Base-by-base conservation (phyloP, 1,139 yeast genomes). In the Blastobotrys persicus region DNA sequence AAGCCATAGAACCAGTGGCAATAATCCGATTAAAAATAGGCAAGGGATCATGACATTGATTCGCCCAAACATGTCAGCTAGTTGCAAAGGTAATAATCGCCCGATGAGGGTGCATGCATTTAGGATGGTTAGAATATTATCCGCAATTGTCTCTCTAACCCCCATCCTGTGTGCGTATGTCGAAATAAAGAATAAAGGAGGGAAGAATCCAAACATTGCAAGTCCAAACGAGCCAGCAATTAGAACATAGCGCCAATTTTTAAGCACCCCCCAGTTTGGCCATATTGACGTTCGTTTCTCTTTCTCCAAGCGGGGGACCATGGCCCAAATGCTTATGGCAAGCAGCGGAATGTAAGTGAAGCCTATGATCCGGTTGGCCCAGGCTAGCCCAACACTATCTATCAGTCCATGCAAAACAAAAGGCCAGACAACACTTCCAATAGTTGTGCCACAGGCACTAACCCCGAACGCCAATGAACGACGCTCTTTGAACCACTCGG, bases 341-440 rank as follows among this genome's bases (percentile, higher is more conserved):
- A 69, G 64, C 63, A 76, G 53, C 54, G 76, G 70, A 49, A 72
- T 49, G 63, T 67, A 61, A 49, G 75, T 61, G 52, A 77, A 76
- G 1, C 76, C 79, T 23, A 75, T 63, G 6, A 73, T 68, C 33
- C 80, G 63, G 57, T 78, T 80, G 0, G 80, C 73, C 75, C 87
- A 69, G 57, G 67, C 66, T 65, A 74, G 61, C 50, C 85, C 85
- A 59, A 79, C 68, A 44, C 65, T 55, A 26, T 58, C 51, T 42
- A 69, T 62, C 34, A 76, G 56, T 6, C 60, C 59, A 26, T 71
- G 64, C n/a, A 73, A 63, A 2, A 68, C 70, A 50, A 74, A 67
- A 1, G 80, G 78, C 71, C 76, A 76, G 23, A 74, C 71, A 13
- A 83, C 74, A 1, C 88, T 88, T 1, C 88, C 89, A 4, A 76